These are phyloP conservation scores for Dactylellina leptospora DNA, from an alignment of 2,329 filamentous ascomycete species.

Conservation along the genomic window DNA sequence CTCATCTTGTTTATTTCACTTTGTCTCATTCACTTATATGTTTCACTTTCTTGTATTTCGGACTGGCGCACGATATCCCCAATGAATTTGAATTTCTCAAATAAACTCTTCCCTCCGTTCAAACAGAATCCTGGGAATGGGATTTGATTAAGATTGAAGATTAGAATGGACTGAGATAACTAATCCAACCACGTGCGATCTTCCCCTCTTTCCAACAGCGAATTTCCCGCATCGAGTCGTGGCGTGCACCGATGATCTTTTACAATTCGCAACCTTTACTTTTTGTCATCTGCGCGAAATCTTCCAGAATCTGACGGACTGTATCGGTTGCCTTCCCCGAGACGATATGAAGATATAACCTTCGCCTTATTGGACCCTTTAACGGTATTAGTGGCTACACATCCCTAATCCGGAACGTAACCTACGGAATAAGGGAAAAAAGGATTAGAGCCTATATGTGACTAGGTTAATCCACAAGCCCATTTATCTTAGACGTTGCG, in stretches of 20 bases:
- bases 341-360: constrained; percentile 2
- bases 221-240: no score
- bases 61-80: constrained; percentile 10
- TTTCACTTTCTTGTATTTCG: not conserved
- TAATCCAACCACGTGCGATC: no score
- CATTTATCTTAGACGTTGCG: not conserved
- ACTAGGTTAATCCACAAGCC: not conserved
- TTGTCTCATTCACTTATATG: not conserved
- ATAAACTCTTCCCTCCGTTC: no score
- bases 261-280: no score
- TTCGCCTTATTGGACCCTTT: not conserved
- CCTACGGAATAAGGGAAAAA: not conserved
- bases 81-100: not conserved
- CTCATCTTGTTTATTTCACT: not conserved
- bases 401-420: not conserved
- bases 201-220: no score
- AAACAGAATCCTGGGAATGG: no score
- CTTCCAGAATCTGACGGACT: constrained; percentile 5
- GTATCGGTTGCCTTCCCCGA: not conserved
- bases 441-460: not conserved
- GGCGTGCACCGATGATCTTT: no score
- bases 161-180: no score
- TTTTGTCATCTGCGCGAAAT: no score
- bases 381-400: not conserved
- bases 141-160: no score